Evolutionary conservation across 768 basidiomycete species (phyloP), one percentile per base, ranked within the genome.

Genomic region (Scleroderma citrinum): DNA sequence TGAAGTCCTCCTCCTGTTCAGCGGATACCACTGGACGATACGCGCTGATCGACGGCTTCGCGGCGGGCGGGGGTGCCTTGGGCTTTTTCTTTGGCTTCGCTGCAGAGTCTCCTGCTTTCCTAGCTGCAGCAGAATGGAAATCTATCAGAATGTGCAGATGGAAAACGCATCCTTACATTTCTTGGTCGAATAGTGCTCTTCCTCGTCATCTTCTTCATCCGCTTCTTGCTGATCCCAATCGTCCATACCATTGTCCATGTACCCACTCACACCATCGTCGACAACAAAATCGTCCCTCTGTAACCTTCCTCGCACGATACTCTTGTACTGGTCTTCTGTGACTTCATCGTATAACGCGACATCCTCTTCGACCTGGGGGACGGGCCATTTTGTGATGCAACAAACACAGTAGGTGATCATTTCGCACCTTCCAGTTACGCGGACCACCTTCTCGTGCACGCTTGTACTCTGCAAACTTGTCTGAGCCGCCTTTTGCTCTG

Each of bases 171-270:
- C 16, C 73, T 48, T 49, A 75, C 76, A 54, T 59, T 70, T 75
- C 61, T 67, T 73, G 51, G 56, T 69, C 6, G 48, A 52, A 5
- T 43, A n/a, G 20, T 56, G 51, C 26, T 70, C 67, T 5, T 69
- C 69, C 16, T 66, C 71, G 7, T 81, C 82, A 36, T 78, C 78
- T 46, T 81, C 82, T 8, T 70, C 71, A 13, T 83, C 78, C 7
- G 76, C 75, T 41, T 77, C 73, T 24, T 76, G 73, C 8, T 72
- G 78, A 23, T 76, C 77, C 85, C 91, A 97, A 60, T 95, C 93
- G 50, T 98, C 96, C 83, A 92, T 85, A 5, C 96, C 96, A 61
- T 96, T 91, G 71, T 99, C 96, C 64, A 86, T 83, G 59, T 99
- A 98, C 5, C 92, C 96, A 13, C 74, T 78, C 0, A 86, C 78